These are phyloP conservation scores for Vigna unguiculata DNA, from an alignment of 306 rosid genomes.

Conservation along the genomic window DNA sequence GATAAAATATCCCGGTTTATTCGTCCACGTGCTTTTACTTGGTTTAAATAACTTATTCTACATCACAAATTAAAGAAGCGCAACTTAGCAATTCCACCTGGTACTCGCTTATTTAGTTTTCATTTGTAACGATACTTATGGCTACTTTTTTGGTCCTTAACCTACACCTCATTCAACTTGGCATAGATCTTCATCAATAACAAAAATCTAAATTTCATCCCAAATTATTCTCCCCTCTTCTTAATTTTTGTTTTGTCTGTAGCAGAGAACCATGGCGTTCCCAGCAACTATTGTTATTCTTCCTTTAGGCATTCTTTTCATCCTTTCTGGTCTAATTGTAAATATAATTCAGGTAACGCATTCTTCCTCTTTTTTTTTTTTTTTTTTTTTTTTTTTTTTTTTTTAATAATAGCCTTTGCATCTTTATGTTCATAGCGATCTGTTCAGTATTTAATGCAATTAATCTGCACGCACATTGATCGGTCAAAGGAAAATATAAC, in stretches of 20 bases:
- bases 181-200: background rate
- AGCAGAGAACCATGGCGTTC: slow-evolving; percentile 62
- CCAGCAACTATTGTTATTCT: slow-evolving; percentile 71
- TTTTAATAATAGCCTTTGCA: too few relatives aligned
- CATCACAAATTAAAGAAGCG: background rate
- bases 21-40: background rate
- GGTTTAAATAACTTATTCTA: background rate
- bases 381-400: background rate
- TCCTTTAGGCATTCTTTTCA: slow-evolving; percentile 76
- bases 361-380: background rate
- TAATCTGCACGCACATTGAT: background rate
- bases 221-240: background rate
- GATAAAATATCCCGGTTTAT: background rate
- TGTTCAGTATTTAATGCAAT: slow-evolving; percentile 11
- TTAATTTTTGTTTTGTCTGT: background rate
- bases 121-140: slow-evolving; percentile 31
- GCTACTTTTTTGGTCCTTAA: slow-evolving; percentile 35
- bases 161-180: background rate
- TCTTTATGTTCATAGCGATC: background rate
- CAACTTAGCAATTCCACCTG: background rate
- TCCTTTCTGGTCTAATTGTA: slow-evolving; percentile 79
- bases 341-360: slow-evolving; percentile 69
- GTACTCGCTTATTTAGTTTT: slow-evolving; percentile 8
- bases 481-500: background rate
- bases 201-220: background rate